Base-by-base conservation (phyloP, 2,329 filamentous ascomycete genomes). In the Claviceps cyperi region DNA sequence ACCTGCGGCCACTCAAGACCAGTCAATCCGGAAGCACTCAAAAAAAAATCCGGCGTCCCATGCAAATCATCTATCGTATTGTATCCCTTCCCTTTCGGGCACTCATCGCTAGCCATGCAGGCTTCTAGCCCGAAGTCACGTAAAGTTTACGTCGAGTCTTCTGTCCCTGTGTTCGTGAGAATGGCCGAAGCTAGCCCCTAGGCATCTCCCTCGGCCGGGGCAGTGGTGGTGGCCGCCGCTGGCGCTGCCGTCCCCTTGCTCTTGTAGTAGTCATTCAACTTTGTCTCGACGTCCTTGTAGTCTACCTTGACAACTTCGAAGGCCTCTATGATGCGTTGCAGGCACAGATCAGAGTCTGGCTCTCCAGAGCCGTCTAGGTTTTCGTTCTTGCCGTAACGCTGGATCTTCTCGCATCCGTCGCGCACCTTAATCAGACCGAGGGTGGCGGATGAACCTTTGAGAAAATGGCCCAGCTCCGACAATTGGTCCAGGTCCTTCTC, bases 361-460 rank as follows among this genome's bases (percentile, higher is more conserved):
- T 87, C 81, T 51, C 73, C 69, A 5, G 73, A 75, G 41, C 89
- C 89, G 43, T 85, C 83, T 53, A 86, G 78, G 58, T 91, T 89
- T 68, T 90, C 87, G 60, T 78, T 75, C 60, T 85, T 84, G 57
- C 91, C 91, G 64, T 83, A 94, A 62, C 94, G 84, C 68, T 98
- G 91, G 60, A 98, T 96, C 74, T 94, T 89, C 69, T 97, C 90
- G 70, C 92, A 98, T 54, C 81, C 84, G 62, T 96, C 89, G 65
- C 88, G 86, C 60, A 98, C 84, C 66, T 94, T 94, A 60, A 78
- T 83, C 50, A 97, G 78, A 44, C 92, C 92, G 49, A 98, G 77
- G 4, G 92, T 96, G 39, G 92, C 91, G 8, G 91, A 96, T 6
- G 91, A 97, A 53, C 92, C 92, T 70, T 98, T 98, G 58, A 98